phyloP scores from a whole-genome alignment of 2,329 filamentous ascomycete species.

The Ascochyta fabae region DNA sequence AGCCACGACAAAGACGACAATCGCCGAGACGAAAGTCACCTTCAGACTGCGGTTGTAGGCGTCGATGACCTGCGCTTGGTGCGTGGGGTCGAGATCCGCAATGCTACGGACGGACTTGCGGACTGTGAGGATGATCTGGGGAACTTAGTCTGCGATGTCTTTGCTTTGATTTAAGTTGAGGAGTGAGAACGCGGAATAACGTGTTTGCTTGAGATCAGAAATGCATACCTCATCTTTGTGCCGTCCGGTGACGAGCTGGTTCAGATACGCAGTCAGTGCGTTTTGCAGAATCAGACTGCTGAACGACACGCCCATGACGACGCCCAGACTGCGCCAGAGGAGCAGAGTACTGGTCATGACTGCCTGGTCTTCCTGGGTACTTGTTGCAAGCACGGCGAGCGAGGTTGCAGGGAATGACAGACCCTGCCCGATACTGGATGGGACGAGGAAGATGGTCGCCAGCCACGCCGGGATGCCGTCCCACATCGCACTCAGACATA shows the following conservation, averaged over 20 bases:
- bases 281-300: constrained; percentile 79
- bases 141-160: too few species aligned
- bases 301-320: constrained; percentile 74
- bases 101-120: constrained; percentile 60
- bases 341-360: constrained; percentile 70
- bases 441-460: constrained; percentile 50
- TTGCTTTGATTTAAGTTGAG: too few species aligned
- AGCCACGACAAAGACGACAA: constrained; percentile 56
- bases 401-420: constrained; percentile 52
- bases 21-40: constrained; percentile 53
- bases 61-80: constrained; percentile 55
- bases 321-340: constrained; percentile 74
- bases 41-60: constrained; percentile 49
- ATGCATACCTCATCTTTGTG: constrained; percentile 59
- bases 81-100: constrained; percentile 52
- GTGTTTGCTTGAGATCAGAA: too few species aligned
- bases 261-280: constrained; percentile 66
- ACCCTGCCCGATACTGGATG: constrained; percentile 51
- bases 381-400: constrained; percentile 52
- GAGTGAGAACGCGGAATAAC: too few species aligned
- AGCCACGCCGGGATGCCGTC: constrained; percentile 49
- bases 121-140: constrained; percentile 54
- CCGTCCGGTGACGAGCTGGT: constrained; percentile 63
- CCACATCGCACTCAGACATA: constrained; percentile 47
- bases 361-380: constrained; percentile 53